Evolutionary conservation across 2,329 filamentous ascomycete species (phyloP).

Genomic region (Cephalotrichum gorgonifer): DNA sequence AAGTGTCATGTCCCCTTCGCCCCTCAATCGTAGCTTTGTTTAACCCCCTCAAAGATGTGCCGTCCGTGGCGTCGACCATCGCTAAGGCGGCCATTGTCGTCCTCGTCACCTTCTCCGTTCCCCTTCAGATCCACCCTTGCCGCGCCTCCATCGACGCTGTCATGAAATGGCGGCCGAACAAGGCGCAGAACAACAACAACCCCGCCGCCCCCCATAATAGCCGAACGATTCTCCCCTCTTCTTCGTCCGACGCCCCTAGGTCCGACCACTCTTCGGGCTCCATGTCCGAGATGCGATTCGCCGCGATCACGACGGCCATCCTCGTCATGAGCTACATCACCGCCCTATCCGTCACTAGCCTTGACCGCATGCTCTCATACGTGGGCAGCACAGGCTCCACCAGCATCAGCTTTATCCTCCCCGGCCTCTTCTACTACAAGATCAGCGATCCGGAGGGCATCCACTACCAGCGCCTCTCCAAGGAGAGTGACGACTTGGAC

Average conservation of each 20-base stretch:
- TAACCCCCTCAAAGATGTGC: constrained; percentile 37
- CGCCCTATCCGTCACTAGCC: constrained; percentile 79
- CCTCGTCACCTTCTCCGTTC: constrained; percentile 92
- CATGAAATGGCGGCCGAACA: constrained; percentile 41
- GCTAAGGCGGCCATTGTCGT: constrained; percentile 92
- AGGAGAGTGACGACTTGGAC: constrained; percentile 81
- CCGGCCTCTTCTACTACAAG: constrained; percentile 96
- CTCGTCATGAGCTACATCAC: constrained; percentile 77
- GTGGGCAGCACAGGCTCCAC: constrained; percentile 92
- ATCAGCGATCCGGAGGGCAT: constrained; percentile 83
- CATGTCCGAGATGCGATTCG: constrained; percentile 84
- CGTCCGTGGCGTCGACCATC: constrained; percentile 76
- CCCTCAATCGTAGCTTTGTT: not conserved
- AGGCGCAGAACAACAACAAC: constrained; percentile 5
- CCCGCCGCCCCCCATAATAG: constrained; percentile 24
- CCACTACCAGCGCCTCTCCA: constrained; percentile 76
- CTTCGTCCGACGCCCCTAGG: not conserved
- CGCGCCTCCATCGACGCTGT: constrained; percentile 91
- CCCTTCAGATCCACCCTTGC: constrained; percentile 90
- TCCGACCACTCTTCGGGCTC: constrained; percentile 15
- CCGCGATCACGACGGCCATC: constrained; percentile 76
- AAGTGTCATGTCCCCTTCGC: constrained; percentile 26
- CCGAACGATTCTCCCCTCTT: constrained; percentile 20
- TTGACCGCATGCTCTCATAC: constrained; percentile 88
- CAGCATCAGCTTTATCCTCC: constrained; percentile 92